phyloP scores from a whole-genome alignment of 148 eudicot genomes.

The Cornus florida region DNA sequence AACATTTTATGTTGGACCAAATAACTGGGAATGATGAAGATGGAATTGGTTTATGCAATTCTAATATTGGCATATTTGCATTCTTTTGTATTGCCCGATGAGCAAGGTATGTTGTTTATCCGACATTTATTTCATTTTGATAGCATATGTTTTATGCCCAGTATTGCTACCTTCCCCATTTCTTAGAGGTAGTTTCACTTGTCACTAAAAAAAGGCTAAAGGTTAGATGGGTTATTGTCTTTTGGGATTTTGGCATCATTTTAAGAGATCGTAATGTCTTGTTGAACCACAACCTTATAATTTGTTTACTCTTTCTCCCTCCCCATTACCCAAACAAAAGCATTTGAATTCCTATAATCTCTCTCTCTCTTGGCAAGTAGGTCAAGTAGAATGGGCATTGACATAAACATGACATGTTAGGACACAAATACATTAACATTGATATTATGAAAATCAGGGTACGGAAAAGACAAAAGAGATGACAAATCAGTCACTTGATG shows the following conservation, averaged over 20 bases:
- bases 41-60: conserved; percentile 45
- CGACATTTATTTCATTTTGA: neutral
- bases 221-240: neutral
- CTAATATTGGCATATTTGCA: conserved; percentile 41
- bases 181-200: neutral
- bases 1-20: neutral
- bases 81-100: conserved; percentile 44
- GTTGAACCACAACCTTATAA: neutral
- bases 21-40: conserved; percentile 10
- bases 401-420: too few relatives aligned
- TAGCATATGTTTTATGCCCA: neutral
- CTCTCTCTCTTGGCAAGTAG: too few relatives aligned
- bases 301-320: too few relatives aligned
- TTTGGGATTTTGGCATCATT: neutral
- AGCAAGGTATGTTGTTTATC: conserved; percentile 55
- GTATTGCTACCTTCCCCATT: neutral
- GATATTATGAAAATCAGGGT: too few relatives aligned
- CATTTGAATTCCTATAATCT: too few relatives aligned
- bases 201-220: neutral
- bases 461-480: too few relatives aligned
- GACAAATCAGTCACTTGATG: too few relatives aligned
- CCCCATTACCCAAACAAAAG: too few relatives aligned
- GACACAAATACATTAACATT: too few relatives aligned
- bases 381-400: too few relatives aligned
- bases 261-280: neutral